Base-by-base conservation (phyloP, 2,329 filamentous ascomycete species). In the Ceratocystis cacaofunesta region DNA sequence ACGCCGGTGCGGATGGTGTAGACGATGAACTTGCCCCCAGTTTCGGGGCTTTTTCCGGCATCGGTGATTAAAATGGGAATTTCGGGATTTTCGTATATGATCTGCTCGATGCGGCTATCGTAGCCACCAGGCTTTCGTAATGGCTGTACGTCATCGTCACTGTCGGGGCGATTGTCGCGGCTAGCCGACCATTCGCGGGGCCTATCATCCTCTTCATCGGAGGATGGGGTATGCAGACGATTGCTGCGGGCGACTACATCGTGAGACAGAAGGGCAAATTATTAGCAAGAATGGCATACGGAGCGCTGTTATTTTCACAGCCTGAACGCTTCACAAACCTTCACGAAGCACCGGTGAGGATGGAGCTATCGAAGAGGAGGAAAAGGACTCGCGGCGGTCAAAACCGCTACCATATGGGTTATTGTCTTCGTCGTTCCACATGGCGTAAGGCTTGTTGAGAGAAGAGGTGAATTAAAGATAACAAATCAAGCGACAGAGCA, bases 351-450 rank as follows among this genome's bases (percentile, higher is more conserved):
- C 76, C 60, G 86, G 85, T 48, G 86, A 88, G 65, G 84, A 78
- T 25, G 86, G 84, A 72, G 87, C 85, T 55, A 80, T 78, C 41
- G 87, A 64, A 48, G 61, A 87, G 32, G 87, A 90, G 58, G 85
- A 81, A 74, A 88, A 85, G 68, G 89, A 89, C 75, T 95, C 89
- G 71, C 89, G 85, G 71, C 89, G 88, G 75, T 94, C 89, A 78
- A 95, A 96, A 75, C 90, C 92, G 72, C 80, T 84, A 69, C 91
- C 92, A 73, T 97, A 96, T 4, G 92, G 92, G 75, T 97, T 97
- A 78, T 97, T 97, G 74, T 97, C 90, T 78, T 97, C 92, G 80
- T 97, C 92, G 82, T 96, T 95, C 92, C 92, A 97, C 92, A 97
- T 97, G 28, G 62, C 48, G 70, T 71, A 64, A 64, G 41, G 65